A percentile compares a stretch with the other conserved stretches of the same genome.
These are phyloP conservation scores for Leonotis leonurus DNA, from an alignment of 257 asterid species.

Conservation along the genomic window DNA sequence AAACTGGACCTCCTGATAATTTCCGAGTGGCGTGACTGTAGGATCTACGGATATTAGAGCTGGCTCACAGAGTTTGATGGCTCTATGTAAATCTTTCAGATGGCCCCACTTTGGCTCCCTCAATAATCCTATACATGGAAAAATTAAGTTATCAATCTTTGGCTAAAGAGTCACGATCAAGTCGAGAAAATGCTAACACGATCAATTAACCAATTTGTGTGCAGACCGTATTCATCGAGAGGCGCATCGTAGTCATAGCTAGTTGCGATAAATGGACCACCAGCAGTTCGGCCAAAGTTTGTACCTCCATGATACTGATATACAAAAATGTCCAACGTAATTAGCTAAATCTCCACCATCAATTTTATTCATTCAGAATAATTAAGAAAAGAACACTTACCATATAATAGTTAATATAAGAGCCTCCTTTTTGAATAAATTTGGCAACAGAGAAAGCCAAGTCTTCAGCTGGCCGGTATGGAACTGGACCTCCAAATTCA, in stretches of 20 bases:
- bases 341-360: constrained; percentile 15
- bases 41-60: constrained; percentile 80
- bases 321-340: not conserved
- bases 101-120: constrained; percentile 99
- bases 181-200: too few species aligned
- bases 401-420: constrained; percentile 89
- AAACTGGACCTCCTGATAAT: constrained; percentile 76
- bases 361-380: not conserved
- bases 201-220: not conserved
- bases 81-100: constrained; percentile 93
- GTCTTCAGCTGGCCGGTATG: constrained; percentile 93
- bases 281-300: constrained; percentile 79
- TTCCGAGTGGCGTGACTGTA: constrained; percentile 68
- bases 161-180: too few species aligned
- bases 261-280: constrained; percentile 79
- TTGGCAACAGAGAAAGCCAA: constrained; percentile 90
- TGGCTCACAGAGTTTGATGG: constrained; percentile 95
- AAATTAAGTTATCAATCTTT: not conserved
- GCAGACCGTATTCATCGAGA: constrained; percentile 64
- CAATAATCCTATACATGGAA: constrained; percentile 48
- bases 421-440: constrained; percentile 84
- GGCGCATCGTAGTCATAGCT: constrained; percentile 84
- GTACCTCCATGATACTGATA: constrained; percentile 69
- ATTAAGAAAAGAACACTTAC: constrained; percentile 26
- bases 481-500: constrained; percentile 94